These are phyloP conservation scores for Neotropicomus parvogracilis DNA, from an alignment of 1,284 basidiomycete species.

Conservation along the genomic window DNA sequence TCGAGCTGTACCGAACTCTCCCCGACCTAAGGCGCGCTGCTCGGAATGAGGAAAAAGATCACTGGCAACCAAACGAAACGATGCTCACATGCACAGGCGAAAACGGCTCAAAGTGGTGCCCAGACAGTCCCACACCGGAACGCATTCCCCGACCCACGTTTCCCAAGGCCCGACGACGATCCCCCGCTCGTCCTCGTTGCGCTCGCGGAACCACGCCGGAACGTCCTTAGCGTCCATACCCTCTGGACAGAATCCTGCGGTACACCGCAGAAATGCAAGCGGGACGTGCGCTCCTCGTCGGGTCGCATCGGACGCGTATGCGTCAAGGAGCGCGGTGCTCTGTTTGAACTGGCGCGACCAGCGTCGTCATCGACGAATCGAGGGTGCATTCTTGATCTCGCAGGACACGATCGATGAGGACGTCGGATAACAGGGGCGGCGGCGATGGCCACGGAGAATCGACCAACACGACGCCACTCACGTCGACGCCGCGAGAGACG, in stretches of 20 bases:
- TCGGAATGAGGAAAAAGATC: no score
- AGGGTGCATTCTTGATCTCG: conserved; percentile 14
- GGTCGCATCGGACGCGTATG: conserved; percentile 35
- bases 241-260: conserved; percentile 37
- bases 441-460: conserved; percentile 58
- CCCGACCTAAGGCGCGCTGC: conserved; percentile 17
- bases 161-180: conserved; percentile 48
- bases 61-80: no score
- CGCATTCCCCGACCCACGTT: conserved; percentile 32
- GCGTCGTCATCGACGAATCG: conserved; percentile 11
- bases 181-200: conserved; percentile 33
- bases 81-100: conserved; percentile 41
- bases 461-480: conserved; percentile 57
- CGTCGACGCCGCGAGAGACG: conserved; percentile 37
- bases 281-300: conserved; percentile 28
- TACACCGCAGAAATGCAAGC: conserved; percentile 45
- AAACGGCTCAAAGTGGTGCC: conserved; percentile 54
- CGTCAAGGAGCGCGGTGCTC: conserved; percentile 40
- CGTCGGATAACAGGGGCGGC: conserved; percentile 46
- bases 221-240: conserved; percentile 25
- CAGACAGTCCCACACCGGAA: conserved; percentile 55
- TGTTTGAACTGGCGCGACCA: conserved; percentile 41
- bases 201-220: conserved; percentile 51
- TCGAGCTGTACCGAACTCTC: conserved; percentile 27
- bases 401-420: conserved; percentile 41